phyloP scores from a whole-genome alignment of 805 yeast genomes.

The Zygoascus flipseniorum region DNA sequence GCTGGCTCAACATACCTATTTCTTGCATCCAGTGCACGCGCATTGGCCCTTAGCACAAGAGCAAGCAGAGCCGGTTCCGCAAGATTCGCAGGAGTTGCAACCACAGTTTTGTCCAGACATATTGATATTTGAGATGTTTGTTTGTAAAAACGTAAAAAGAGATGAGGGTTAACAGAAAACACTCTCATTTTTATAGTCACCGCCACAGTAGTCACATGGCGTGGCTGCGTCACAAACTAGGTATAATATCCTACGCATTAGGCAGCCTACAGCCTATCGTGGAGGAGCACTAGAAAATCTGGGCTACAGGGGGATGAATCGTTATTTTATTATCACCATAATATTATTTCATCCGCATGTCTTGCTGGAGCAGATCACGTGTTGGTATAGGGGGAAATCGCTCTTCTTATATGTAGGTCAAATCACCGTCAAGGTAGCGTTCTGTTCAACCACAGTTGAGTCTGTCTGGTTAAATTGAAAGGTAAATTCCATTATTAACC shows the following conservation, averaged over 20 bases:
- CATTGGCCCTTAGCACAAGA: slow-evolving; percentile 5
- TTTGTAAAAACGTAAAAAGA: background rate
- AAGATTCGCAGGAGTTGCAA: slow-evolving; percentile 1
- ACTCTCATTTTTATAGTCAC: background rate
- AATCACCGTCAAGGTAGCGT: background rate
- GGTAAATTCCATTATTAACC: background rate
- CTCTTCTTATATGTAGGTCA: background rate
- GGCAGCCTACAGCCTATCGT: too few species aligned
- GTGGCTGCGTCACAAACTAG: background rate
- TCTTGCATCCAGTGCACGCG: slow-evolving; percentile 7
- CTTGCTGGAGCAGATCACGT: too few species aligned
- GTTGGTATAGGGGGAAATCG: background rate
- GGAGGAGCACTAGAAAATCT: too few species aligned
- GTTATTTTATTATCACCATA: too few species aligned
- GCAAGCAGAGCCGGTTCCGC: background rate
- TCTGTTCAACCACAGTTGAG: background rate
- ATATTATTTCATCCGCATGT: too few species aligned
- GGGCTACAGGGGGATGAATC: too few species aligned
- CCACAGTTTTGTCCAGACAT: background rate
- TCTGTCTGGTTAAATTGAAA: background rate
- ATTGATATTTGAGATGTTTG: background rate
- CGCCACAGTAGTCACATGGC: background rate
- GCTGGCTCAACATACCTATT: background rate
- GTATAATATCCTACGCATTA: background rate
- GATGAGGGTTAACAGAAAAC: background rate